A percentile compares a stretch with the other conserved stretches of the same genome.
phyloP scores from a whole-genome alignment of 371 early-diverging fungal genomes.

The Mortierella polycephala region DNA sequence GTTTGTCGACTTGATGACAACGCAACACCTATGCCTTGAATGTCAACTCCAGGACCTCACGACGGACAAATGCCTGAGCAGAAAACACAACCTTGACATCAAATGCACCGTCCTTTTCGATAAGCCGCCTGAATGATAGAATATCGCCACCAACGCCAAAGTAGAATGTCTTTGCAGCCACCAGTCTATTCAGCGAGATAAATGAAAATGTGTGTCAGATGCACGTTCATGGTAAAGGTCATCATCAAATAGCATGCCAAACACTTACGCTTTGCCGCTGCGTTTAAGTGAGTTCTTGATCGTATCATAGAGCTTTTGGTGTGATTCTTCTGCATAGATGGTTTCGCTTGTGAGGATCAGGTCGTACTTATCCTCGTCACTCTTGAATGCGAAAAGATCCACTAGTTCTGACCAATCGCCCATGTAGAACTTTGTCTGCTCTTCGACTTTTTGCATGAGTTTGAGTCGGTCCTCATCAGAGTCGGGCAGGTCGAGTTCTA shows the following conservation, averaged over 20 bases:
- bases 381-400: constrained; percentile 29
- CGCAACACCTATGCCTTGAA: constrained; percentile 31
- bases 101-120: constrained; percentile 67
- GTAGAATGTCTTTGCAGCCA: constrained; percentile 94
- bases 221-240: no score
- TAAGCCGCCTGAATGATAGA: constrained; percentile 73
- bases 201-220: constrained; percentile 3
- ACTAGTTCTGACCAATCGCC: constrained; percentile 79
- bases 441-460: constrained; percentile 55
- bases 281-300: constrained; percentile 72
- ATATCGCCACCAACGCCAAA: constrained; percentile 91
- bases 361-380: constrained; percentile 74
- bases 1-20: no score
- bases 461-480: constrained; percentile 53
- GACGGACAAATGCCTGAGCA: constrained; percentile 70
- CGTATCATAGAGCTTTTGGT: constrained; percentile 67
- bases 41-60: constrained; percentile 76
- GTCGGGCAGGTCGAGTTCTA: constrained; percentile 41
- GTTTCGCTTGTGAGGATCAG: constrained; percentile 94
- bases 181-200: constrained; percentile 61
- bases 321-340: constrained; percentile 82
- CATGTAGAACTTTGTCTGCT: constrained; percentile 67
- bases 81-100: constrained; percentile 70
- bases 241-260: no score
- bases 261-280: constrained; percentile 75